These are phyloP conservation scores for Pseudozyma hubeiensis DNA, from an alignment of 1,284 basidiomycete genomes.

Conservation along the genomic window DNA sequence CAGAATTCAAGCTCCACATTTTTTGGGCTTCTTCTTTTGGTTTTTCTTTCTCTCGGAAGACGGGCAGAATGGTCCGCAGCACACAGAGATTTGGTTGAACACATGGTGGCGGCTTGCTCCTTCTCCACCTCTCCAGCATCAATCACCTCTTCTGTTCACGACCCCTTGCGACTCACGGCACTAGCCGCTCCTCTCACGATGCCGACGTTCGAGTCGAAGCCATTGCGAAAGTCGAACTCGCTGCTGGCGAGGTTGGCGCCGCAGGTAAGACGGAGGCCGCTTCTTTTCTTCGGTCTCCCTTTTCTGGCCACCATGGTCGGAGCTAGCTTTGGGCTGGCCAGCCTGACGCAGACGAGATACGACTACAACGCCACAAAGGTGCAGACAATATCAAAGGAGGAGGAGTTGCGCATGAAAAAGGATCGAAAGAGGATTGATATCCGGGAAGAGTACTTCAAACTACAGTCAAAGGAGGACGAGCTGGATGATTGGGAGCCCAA, in stretches of 20 bases:
- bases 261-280: slow-evolving; percentile 69
- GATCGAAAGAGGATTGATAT: slow-evolving; percentile 89
- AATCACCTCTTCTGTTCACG: background rate
- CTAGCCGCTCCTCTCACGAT: slow-evolving; percentile 5
- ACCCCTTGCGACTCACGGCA: background rate
- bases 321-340: slow-evolving; percentile 84
- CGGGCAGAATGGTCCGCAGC: background rate
- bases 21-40: background rate
- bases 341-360: slow-evolving; percentile 90
- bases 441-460: slow-evolving; percentile 86
- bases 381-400: slow-evolving; percentile 80
- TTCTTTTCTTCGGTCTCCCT: slow-evolving; percentile 81
- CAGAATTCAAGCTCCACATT: background rate
- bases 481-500: slow-evolving; percentile 89
- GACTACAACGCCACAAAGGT: slow-evolving; percentile 86
- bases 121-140: background rate
- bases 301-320: slow-evolving; percentile 87
- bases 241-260: slow-evolving; percentile 31
- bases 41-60: background rate
- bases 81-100: background rate
- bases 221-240: slow-evolving; percentile 36
- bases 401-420: slow-evolving; percentile 83
- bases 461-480: slow-evolving; percentile 75
- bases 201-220: slow-evolving; percentile 54
- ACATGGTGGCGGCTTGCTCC: too few relatives aligned